phyloP scores from a whole-genome alignment of 768 basidiomycete genomes.

The Suillus occidentalis region DNA sequence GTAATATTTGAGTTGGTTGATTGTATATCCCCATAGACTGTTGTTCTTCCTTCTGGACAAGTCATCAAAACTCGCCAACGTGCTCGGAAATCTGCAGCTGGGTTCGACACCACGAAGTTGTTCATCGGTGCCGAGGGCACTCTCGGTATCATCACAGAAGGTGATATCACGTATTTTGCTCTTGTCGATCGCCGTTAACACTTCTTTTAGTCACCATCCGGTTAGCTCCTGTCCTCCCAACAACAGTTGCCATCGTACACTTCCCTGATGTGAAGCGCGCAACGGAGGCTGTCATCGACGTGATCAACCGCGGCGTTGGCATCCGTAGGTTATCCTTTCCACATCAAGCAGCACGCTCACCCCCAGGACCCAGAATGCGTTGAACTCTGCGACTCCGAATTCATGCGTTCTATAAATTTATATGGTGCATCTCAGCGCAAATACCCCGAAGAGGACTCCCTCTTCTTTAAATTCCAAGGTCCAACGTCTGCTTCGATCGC shows the following conservation, averaged over 20 bases:
- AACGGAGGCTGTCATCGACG: constrained; percentile 70
- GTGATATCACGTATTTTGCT: constrained; percentile 29
- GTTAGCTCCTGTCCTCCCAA: constrained; percentile 78
- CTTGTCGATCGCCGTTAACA: background rate
- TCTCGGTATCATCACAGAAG: constrained; percentile 88
- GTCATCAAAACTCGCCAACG: constrained; percentile 86
- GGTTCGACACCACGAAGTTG: constrained; percentile 81
- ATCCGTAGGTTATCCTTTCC: constrained; percentile 55
- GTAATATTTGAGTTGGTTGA: background rate
- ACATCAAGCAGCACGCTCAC: background rate
- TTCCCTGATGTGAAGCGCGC: constrained; percentile 78
- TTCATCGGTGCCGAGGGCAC: constrained; percentile 86
- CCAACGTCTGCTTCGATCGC: constrained; percentile 55
- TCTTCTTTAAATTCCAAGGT: constrained; percentile 90
- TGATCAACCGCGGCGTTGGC: constrained; percentile 69
- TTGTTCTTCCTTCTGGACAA: constrained; percentile 85
- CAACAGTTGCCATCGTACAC: constrained; percentile 78
- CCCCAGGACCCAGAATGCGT: constrained; percentile 61
- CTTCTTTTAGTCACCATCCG: constrained; percentile 68
- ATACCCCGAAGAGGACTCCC: constrained; percentile 64
- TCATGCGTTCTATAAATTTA: constrained; percentile 63
- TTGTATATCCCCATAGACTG: constrained; percentile 51
- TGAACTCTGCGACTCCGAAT: constrained; percentile 74
- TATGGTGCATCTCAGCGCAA: constrained; percentile 52
- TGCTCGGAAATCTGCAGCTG: constrained; percentile 82